Evolutionary conservation across 2,329 filamentous ascomycete genomes (phyloP), one percentile per base, ranked within the genome.

Genomic region (Trichoderma breve): DNA sequence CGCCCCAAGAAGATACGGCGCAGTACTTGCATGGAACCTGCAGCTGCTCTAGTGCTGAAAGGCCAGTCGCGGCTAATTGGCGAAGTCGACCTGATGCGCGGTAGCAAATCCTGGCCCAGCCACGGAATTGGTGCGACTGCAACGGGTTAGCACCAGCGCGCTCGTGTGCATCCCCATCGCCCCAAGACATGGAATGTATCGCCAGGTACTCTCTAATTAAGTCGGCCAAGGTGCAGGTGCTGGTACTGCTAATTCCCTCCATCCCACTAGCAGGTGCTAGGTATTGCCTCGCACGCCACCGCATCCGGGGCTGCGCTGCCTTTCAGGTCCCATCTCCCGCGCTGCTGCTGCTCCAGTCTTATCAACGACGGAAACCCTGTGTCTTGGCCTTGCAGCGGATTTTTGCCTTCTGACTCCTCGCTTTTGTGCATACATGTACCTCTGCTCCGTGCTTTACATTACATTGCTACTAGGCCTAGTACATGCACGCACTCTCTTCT

Each of bases 251-350:
- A 51, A 51, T 21, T 51, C 43, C n/a, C 43, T 47, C 34, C 18
- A 43, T 18, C 43, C n/a, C 43, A 51, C n/a, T 51, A 51, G 65
- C 34, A 32, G 34, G 47, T 51, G 21, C 30, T 32, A 64, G 43
- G 53, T 28, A 51, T 53, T 47, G 57, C 67, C 67, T 70, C 47
- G 67, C 58, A 55, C 67, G 67, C 67, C 67, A 70, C 67, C 58
- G 57, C 21, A 55, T 62, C 67, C 67, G 63, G 67, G 39, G 43
- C 64, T 68, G 51, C 60, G 58, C 53, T 58, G 64, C 64, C 64
- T 39, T 58, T 60, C 51, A 67, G 64, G 64, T 70, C 58, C 69
- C 69, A 60, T 69, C 66, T 61, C 57, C 51, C 61, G 61, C 36
- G 15, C 36, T 39, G 34, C 34, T 36, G 34, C 30, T 26, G 39